Evolutionary conservation across 2,329 filamentous ascomycete genomes (phyloP).

Genomic region (Uncinocarpus reesii): DNA sequence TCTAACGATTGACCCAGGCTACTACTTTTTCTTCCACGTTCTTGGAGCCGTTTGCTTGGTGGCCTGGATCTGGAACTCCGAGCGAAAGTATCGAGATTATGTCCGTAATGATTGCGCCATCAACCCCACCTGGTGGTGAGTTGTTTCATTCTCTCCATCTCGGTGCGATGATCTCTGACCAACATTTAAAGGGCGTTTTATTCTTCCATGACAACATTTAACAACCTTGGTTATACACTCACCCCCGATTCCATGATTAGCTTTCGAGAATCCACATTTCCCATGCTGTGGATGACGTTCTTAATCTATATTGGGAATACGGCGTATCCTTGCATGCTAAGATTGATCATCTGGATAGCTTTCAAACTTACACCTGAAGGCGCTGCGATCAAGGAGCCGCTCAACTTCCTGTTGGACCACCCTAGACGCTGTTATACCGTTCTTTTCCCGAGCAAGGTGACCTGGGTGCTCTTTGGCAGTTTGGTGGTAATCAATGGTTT

Average conservation of each 20-base stretch:
- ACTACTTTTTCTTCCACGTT: constrained; percentile 39
- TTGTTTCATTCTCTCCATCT: not conserved
- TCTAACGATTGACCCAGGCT: constrained; percentile 25
- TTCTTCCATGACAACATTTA: constrained; percentile 43
- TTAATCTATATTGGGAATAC: constrained; percentile 34
- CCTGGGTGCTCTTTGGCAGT: constrained; percentile 47
- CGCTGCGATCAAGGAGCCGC: constrained; percentile 28
- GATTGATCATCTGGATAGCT: constrained; percentile 49
- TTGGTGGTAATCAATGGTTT: constrained; percentile 45
- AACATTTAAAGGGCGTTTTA: constrained; percentile 37
- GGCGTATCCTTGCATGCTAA: constrained; percentile 46
- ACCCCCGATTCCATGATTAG: constrained; percentile 46
- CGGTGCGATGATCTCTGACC: not conserved
- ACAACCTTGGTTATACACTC: constrained; percentile 47
- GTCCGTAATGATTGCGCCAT: constrained; percentile 31
- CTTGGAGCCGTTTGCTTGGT: constrained; percentile 42
- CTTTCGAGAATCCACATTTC: constrained; percentile 38
- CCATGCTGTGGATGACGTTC: constrained; percentile 32
- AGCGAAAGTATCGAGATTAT: constrained; percentile 34
- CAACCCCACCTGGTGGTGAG: constrained; percentile 43
- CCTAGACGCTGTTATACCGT: constrained; percentile 54
- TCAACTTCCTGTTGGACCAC: constrained; percentile 52
- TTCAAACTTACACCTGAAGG: constrained; percentile 38
- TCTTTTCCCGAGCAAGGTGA: constrained; percentile 50
- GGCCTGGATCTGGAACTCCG: constrained; percentile 39